Evolutionary conservation across 331 rosid genomes (phyloP).

Genomic region (Stylosanthes scabra): DNA sequence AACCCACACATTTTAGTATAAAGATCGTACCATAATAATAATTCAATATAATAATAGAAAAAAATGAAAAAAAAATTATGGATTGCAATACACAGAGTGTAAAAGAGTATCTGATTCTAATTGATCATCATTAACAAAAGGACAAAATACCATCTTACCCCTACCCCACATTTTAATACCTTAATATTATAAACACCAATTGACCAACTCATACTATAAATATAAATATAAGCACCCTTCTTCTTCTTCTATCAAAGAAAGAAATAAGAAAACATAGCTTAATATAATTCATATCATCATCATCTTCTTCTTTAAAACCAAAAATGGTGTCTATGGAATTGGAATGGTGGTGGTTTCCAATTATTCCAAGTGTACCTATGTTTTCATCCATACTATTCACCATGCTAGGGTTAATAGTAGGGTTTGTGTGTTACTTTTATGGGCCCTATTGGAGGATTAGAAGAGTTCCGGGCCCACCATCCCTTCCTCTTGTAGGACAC

Average conservation of each 20-base stretch:
- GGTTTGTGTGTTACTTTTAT: constrained; percentile 60
- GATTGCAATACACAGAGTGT: not conserved
- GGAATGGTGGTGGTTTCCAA: constrained; percentile 31
- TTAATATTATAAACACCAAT: constrained; percentile 35
- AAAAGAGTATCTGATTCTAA: constrained; percentile 39
- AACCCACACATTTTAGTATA: not conserved
- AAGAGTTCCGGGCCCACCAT: constrained; percentile 90
- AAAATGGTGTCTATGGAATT: constrained; percentile 34
- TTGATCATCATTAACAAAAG: constrained; percentile 49
- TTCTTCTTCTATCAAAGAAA: constrained; percentile 10
- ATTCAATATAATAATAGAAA: not conserved
- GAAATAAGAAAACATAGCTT: no score
- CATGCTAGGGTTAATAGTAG: constrained; percentile 50
- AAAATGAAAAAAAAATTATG: not conserved
- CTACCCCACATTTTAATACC: constrained; percentile 16
- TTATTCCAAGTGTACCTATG: constrained; percentile 20
- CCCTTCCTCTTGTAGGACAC: constrained; percentile 84
- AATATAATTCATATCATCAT: no score
- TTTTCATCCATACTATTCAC: constrained; percentile 51
- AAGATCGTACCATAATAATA: not conserved
- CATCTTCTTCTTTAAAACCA: not conserved
- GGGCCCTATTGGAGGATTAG: constrained; percentile 85
- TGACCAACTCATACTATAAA: not conserved
- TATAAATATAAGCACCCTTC: not conserved
- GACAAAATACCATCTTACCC: constrained; percentile 47